Base-by-base conservation (phyloP, 2,329 filamentous ascomycete species). In the Huntiella omanensis region DNA sequence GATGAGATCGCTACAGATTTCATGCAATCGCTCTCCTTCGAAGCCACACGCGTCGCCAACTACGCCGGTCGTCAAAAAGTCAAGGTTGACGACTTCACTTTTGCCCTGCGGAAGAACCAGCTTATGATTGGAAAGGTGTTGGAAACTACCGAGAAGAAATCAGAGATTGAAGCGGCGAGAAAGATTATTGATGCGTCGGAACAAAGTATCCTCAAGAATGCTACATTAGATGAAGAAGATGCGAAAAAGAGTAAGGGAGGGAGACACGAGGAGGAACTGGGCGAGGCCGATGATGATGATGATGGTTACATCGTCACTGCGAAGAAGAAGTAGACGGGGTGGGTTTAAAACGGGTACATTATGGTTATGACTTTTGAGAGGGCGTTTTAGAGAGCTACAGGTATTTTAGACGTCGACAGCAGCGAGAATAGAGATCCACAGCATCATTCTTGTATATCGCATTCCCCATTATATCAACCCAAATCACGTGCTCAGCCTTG, bases 1-100 rank as follows among this genome's bases (percentile, higher is more conserved):
- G 91, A 96, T 67, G 87, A 95, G 64, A 88, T 96, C 55, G 76
- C 94, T 51, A 94, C 87, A 52, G 91, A 96, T 66, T 95, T 93
- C 68, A 84, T 96, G 59, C 85, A 93, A 59, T 85, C 91, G 60
- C 79, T 91, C 46, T 88, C 83, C 63, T 91, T 93, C 65, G 80
- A 85, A 58, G 88, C 91, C 3, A 84, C 86, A 4, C 77, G 83
- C 39, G 79, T 80, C 45, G 91, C 91, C 1, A 78, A 83, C 60
- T 84, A 93, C 62, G 78, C 83, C 2, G 81, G 86, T 0, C 82
- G 91, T 2, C 84, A 93, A 56, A 98, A 98, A 65, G 86, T 98
- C 64, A 98, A 98, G 62, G 83, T 93, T 56, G 88, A 95, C 57
- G 91, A 98, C 62, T 94, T 98, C 65, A 86, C 92, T 57, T 98